phyloP scores from a whole-genome alignment of 495 filamentous ascomycete species.

The Penicilliopsis zonata region DNA sequence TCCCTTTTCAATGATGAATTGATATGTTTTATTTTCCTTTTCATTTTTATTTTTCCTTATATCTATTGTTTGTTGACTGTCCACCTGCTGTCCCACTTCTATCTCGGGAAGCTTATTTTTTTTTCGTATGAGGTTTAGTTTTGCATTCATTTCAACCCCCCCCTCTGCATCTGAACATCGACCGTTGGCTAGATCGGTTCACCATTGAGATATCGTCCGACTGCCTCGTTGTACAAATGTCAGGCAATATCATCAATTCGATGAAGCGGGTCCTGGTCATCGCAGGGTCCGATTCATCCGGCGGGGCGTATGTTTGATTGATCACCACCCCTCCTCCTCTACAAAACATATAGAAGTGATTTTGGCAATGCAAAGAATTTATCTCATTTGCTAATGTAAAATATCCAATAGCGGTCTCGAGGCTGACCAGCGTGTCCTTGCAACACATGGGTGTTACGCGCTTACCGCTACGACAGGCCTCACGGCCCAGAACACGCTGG shows the following conservation, averaged over 20 bases:
- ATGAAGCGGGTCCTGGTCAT: slow-evolving; percentile 59
- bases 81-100: too few relatives aligned
- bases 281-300: slow-evolving; percentile 77
- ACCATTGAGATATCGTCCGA: too few relatives aligned
- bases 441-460: slow-evolving; percentile 84
- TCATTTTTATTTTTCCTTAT: slow-evolving; percentile 1
- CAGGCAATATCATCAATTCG: slow-evolving; percentile 20
- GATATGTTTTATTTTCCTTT: neutral
- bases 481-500: slow-evolving; percentile 87
- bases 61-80: too few relatives aligned
- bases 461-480: slow-evolving; percentile 94
- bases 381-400: too few relatives aligned
- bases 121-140: too few relatives aligned
- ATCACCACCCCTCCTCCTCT: slow-evolving; percentile 4
- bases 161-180: too few relatives aligned
- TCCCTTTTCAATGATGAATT: neutral
- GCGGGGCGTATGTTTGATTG: slow-evolving; percentile 68
- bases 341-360: slow-evolving; percentile 1
- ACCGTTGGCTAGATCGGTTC: too few relatives aligned
- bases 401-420: slow-evolving; percentile 98
- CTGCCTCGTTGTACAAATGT: too few relatives aligned
- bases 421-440: slow-evolving; percentile 90
- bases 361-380: neutral
- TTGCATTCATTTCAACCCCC: too few relatives aligned
- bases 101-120: too few relatives aligned